Conservation (phyloP, 2,329 filamentous ascomycete species). For the Colletotrichum chrysophilum region DNA sequence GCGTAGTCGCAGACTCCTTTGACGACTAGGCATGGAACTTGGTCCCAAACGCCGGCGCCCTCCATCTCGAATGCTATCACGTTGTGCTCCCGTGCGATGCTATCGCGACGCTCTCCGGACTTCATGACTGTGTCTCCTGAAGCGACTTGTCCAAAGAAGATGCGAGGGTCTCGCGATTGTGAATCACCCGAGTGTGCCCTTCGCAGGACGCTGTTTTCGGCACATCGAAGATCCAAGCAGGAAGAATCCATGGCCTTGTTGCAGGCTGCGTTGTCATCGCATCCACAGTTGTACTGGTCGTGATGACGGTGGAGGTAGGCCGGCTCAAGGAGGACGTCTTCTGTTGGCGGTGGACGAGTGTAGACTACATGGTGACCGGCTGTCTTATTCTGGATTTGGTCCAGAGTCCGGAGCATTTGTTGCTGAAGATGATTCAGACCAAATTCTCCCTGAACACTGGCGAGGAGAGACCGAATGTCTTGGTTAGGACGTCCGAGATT, state of each 20-base stretch:
- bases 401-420: constrained; percentile 10
- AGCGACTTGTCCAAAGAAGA: constrained; percentile 30
- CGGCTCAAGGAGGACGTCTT: constrained; percentile 32
- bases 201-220: constrained; percentile 12
- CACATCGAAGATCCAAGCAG: constrained; percentile 33
- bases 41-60: constrained; percentile 34
- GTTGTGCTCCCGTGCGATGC: constrained; percentile 27
- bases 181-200: not conserved
- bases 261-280: constrained; percentile 22
- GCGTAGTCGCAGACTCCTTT: constrained; percentile 45
- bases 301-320: constrained; percentile 34
- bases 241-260: constrained; percentile 20
- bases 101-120: constrained; percentile 39
- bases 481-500: constrained; percentile 17
- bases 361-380: constrained; percentile 14
- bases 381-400: constrained; percentile 22
- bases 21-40: constrained; percentile 40
- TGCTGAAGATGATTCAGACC: constrained; percentile 15
- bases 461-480: constrained; percentile 31
- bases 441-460: constrained; percentile 21
- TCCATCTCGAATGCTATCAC: constrained; percentile 41
- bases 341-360: constrained; percentile 27
- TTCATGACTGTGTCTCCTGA: constrained; percentile 47
- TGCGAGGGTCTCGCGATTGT: not conserved
- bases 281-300: not conserved